Evolutionary conservation across 2,329 filamentous ascomycete species (phyloP).

Genomic region (Epichloe coenophiala): DNA sequence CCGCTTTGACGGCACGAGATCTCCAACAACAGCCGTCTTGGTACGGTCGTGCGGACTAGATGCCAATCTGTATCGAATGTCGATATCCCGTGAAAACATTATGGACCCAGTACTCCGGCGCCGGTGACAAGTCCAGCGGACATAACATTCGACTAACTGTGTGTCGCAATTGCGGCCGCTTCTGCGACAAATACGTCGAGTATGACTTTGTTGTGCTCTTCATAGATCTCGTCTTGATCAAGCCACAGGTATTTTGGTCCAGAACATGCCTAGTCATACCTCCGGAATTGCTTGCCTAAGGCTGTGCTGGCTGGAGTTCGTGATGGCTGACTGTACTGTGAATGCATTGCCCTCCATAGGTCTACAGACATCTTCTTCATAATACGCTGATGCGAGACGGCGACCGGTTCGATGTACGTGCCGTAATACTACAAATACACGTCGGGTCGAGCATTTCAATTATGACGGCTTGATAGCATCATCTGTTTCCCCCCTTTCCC

Average conservation of each 20-base stretch:
- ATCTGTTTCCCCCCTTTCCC: not conserved
- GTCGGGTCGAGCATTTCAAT: not conserved
- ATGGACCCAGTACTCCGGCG: slow-evolving; percentile 85
- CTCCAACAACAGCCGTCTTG: not conserved
- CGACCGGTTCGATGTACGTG: slow-evolving; percentile 53
- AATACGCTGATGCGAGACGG: slow-evolving; percentile 70
- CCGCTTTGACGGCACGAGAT: not conserved
- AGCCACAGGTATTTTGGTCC: slow-evolving; percentile 58
- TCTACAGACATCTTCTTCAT: slow-evolving; percentile 89
- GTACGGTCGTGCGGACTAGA: slow-evolving; percentile 17
- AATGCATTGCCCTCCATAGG: slow-evolving; percentile 33
- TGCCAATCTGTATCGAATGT: slow-evolving; percentile 85
- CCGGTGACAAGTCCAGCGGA: slow-evolving; percentile 70
- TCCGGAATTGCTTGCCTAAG: not conserved
- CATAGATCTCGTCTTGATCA: slow-evolving; percentile 94
- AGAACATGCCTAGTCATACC: not conserved
- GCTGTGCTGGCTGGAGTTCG: not conserved
- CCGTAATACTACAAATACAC: not conserved
- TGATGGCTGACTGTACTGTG: not conserved
- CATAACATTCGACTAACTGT: slow-evolving; percentile 94
- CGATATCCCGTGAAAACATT: slow-evolving; percentile 70
- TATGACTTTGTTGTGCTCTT: slow-evolving; percentile 98
- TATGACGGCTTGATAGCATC: not conserved
- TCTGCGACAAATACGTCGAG: slow-evolving; percentile 97
- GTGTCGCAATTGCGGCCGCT: slow-evolving; percentile 88